A percentile compares a stretch with the other conserved stretches of the same genome.
Conservation (phyloP, 352 stramenopile genomes). For the Phytophthora chlamydospora region DNA sequence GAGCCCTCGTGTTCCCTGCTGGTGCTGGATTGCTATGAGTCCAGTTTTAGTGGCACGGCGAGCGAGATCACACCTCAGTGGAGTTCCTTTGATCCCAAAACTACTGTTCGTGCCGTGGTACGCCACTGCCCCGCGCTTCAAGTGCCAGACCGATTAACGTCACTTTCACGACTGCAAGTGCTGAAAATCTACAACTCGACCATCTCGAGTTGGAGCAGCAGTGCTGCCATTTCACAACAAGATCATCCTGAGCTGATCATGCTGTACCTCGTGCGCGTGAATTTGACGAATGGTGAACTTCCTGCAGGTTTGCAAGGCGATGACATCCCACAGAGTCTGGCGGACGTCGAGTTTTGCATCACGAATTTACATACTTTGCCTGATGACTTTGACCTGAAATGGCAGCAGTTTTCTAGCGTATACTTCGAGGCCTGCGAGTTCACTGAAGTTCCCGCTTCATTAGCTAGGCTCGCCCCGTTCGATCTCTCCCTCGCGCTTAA, state of each 20-base stretch:
- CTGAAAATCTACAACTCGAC: constrained; percentile 55
- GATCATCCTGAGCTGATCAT: constrained; percentile 33
- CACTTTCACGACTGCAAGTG: constrained; percentile 31
- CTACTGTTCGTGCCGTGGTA: constrained; percentile 39
- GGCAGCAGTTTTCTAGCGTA: constrained; percentile 25
- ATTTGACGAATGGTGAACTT: constrained; percentile 20
- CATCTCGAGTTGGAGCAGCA: constrained; percentile 30
- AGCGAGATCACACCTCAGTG: constrained; percentile 27
- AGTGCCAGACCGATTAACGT: constrained; percentile 24
- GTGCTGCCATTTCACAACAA: constrained; percentile 31
- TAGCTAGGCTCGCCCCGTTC: constrained; percentile 20
- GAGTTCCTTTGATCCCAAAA: constrained; percentile 22
- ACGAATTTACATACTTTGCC: constrained; percentile 44
- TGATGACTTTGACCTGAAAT: constrained; percentile 38
- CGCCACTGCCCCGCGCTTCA: constrained; percentile 47
- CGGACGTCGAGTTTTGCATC: constrained; percentile 37
- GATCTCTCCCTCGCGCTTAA: constrained; percentile 26
- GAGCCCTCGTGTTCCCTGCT: constrained; percentile 36
- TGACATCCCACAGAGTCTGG: constrained; percentile 16
- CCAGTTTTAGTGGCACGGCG: constrained; percentile 4
- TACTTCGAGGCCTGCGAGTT: constrained; percentile 26
- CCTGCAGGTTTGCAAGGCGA: constrained; percentile 14
- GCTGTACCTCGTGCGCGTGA: constrained; percentile 27
- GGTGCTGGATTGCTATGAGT: constrained; percentile 28
- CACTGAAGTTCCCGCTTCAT: constrained; percentile 8